Evolutionary conservation across 1,284 basidiomycete species (phyloP).

Genomic region (Rhizoctonia solani): DNA sequence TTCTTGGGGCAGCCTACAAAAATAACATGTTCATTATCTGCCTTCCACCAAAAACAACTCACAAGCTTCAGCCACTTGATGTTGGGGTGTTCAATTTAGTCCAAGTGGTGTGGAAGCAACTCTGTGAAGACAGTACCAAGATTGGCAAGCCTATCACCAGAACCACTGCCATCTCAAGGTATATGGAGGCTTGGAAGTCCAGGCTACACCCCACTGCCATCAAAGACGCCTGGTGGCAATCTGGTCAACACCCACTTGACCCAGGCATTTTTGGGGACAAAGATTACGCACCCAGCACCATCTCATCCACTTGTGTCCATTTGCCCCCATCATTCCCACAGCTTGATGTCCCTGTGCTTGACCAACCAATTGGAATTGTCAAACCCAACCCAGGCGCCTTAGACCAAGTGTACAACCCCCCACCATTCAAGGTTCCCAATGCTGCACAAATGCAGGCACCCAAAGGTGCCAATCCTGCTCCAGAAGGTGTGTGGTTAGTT

Average conservation of each 20-base stretch:
- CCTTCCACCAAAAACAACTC: constrained; percentile 38
- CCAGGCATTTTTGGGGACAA: neutral
- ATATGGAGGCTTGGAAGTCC: neutral
- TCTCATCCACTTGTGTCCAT: neutral
- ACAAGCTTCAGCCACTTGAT: constrained; percentile 39
- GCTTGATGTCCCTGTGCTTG: neutral
- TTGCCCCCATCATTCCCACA: constrained; percentile 5
- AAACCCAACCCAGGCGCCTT: neutral
- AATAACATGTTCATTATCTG: constrained; percentile 45
- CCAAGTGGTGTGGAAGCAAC: neutral
- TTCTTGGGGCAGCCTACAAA: constrained; percentile 42
- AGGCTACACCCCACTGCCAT: neutral
- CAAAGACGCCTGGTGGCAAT: neutral
- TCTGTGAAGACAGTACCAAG: neutral
- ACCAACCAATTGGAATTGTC: neutral
- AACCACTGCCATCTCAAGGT: neutral
- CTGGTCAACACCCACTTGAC: constrained; percentile 5
- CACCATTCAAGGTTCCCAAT: no score
- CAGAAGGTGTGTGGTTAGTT: no score
- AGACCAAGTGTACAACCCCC: neutral
- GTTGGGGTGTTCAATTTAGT: constrained; percentile 37
- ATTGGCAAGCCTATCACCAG: neutral
- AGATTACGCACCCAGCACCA: constrained; percentile 19
- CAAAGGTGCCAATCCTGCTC: no score
- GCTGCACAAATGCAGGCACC: no score